These are phyloP conservation scores for Camellia granthamiana DNA, from an alignment of 148 eudicot species.

Conservation along the genomic window DNA sequence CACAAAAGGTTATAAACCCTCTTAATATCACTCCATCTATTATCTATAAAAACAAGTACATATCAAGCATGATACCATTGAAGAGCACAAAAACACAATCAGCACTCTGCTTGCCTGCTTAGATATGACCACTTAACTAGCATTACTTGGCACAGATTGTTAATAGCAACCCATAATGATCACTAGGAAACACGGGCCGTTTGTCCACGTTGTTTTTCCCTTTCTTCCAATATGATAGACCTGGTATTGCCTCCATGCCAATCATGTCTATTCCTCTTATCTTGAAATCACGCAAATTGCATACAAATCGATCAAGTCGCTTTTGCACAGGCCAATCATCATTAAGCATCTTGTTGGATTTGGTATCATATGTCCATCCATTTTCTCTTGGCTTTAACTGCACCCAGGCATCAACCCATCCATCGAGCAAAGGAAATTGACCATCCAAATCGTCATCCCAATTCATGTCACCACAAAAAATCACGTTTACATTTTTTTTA, in stretches of 20 bases:
- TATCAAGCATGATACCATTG: not conserved
- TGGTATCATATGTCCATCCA: constrained; percentile 85
- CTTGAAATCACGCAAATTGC: constrained; percentile 51
- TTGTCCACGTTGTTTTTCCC: constrained; percentile 47
- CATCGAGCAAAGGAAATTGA: constrained; percentile 51
- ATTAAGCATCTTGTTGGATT: constrained; percentile 67
- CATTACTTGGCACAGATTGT: too few species aligned
- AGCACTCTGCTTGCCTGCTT: not conserved
- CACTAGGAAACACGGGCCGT: constrained; percentile 79
- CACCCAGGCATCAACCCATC: constrained; percentile 86
- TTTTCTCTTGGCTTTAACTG: constrained; percentile 53
- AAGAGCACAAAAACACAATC: constrained; percentile 16
- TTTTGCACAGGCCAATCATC: constrained; percentile 58
- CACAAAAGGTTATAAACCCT: too few species aligned
- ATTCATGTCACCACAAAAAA: too few species aligned
- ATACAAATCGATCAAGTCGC: constrained; percentile 66
- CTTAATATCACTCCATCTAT: too few species aligned
- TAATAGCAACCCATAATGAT: too few species aligned
- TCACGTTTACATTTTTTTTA: constrained; percentile 33
- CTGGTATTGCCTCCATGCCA: constrained; percentile 21
- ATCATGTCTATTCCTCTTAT: not conserved
- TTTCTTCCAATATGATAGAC: constrained; percentile 52
- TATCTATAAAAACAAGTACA: not conserved
- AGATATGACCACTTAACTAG: too few species aligned
- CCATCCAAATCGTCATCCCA: too few species aligned